Evolutionary conservation across 768 basidiomycete genomes (phyloP), one percentile per base, ranked within the genome.

Genomic region (Phlebiopsis flavidoalba): DNA sequence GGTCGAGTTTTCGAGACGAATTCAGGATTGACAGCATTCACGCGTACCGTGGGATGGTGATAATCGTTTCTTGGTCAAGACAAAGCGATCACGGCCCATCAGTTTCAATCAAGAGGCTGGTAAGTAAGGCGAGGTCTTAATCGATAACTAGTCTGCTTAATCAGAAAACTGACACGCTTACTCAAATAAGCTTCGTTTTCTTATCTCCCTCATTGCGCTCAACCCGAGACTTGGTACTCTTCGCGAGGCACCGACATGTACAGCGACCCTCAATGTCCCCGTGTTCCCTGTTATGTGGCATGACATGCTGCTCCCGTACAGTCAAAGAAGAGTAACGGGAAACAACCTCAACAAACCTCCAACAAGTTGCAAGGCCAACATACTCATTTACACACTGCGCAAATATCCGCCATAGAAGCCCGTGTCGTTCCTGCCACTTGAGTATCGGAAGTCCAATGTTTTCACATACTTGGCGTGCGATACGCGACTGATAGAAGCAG

Each of bases 401-500:
- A 91, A 68, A 70, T 91, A 49, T 69, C 71, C 10, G 76, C 76
- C 4, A 75, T 91, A 31, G 88, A 91, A 68, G 74, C 76, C 5
- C 82, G 84, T 21, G 73, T 93, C 26, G 89, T 91, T 68, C 68
- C 89, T 37, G n/a, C n/a, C n/a, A n/a, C 80, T 92, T 45, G 76
- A 87, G 37, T 88, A 89, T 72, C 83, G 91, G 91, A 61, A 15
- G 26, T 37, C 43, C 40, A 49, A 15, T n/a, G 12, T 26, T 19
- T 22, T 10, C 8, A 7, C 12, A 22, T n/a, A n/a, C n/a, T 24
- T 19, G 11, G 7, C 8, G 35, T 47, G 51, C 58, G 3, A 43
- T 14, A 17, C n/a, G n/a, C n/a, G 40, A 49, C 67, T 66, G 58
- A 69, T 56, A 12, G 48, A 26, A 15, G 53, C 55, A 19, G 53